Evolutionary conservation across 148 eudicot species (phyloP).

Genomic region (Euryodendron excelsum): DNA sequence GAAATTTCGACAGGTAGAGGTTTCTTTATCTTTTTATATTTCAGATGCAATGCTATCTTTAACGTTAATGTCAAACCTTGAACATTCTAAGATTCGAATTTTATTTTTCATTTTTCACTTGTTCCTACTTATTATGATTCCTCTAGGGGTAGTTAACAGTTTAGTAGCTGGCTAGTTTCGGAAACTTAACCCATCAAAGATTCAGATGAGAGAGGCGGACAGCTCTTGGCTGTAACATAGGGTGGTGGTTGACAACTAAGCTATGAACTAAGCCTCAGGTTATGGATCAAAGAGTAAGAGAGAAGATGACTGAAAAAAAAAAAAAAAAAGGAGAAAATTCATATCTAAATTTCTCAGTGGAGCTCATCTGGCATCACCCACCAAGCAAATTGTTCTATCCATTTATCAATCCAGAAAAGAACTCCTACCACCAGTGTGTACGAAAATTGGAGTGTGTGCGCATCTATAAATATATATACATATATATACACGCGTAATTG

Average conservation of each 20-base stretch:
- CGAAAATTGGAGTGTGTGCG: neutral
- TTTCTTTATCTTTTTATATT: neutral
- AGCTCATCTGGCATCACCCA: neutral
- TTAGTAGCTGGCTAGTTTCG: neutral
- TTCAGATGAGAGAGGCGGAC: too few species aligned
- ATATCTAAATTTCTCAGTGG: too few species aligned
- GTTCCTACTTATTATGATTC: too few species aligned
- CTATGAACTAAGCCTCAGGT: too few species aligned
- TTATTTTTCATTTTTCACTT: too few species aligned
- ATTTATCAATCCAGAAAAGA: neutral
- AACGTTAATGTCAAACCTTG: neutral
- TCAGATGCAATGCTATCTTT: neutral
- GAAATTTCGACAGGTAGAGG: neutral
- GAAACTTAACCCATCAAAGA: neutral
- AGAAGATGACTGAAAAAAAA: too few species aligned
- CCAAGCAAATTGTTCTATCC: neutral
- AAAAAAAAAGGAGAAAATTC: too few species aligned
- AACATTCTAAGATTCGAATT: too few species aligned
- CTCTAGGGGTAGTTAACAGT: too few species aligned
- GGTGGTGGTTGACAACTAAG: too few species aligned
- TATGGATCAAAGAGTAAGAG: too few species aligned
- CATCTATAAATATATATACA: neutral
- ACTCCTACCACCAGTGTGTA: neutral
- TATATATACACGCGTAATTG: neutral
- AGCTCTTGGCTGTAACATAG: too few species aligned